Evolutionary conservation across 331 rosid species (phyloP).

Genomic region (Erythrophleum ivorense): DNA sequence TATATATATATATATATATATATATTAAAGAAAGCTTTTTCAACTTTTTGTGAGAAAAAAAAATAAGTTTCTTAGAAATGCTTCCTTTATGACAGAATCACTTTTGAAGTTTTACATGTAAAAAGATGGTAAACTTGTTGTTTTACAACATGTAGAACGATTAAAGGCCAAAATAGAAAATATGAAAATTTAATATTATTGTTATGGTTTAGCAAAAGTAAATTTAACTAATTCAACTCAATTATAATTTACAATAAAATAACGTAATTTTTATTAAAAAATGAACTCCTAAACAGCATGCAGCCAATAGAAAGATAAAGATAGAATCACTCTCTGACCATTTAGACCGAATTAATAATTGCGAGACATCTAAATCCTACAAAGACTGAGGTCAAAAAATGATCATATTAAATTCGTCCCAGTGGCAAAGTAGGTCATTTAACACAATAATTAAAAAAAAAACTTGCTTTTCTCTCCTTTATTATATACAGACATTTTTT

Average conservation of each 20-base stretch:
- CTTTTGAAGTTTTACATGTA: neutral
- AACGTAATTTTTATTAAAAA: no score
- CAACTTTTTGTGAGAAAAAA: neutral
- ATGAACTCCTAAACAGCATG: neutral
- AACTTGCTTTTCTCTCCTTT: neutral
- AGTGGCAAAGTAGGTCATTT: no score
- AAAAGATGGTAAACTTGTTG: no score
- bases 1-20: accelerated
- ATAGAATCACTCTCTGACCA: neutral
- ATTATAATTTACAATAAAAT: no score
- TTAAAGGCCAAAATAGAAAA: neutral
- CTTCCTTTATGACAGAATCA: neutral
- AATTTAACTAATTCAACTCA: no score
- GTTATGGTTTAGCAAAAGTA: no score
- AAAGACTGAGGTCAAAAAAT: neutral
- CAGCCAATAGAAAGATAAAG: neutral
- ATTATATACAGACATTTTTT: neutral
- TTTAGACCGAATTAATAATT: neutral
- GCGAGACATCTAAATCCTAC: neutral
- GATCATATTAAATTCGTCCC: neutral
- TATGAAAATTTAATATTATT: neutral
- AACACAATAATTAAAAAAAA: neutral
- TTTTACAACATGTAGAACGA: neutral
- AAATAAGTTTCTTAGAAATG: neutral
- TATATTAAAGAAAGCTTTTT: no score